phyloP scores from a whole-genome alignment of 73 alveolate genomes.

The Urostyla sp. region DNA sequence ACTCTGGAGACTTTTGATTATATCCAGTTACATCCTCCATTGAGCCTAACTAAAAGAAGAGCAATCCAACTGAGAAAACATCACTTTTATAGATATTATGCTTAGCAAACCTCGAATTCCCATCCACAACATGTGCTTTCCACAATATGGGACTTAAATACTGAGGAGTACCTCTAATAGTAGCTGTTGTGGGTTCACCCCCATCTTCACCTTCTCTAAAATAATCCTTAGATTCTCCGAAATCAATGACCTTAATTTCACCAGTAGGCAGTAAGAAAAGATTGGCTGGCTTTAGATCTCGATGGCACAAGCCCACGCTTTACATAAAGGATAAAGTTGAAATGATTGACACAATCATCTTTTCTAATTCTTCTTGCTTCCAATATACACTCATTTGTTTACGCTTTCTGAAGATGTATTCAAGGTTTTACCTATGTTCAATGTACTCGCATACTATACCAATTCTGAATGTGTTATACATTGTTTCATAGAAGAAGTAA shows the following conservation, averaged over 20 bases:
- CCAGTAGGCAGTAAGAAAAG: constrained; percentile 85
- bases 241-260: constrained; percentile 94
- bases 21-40: constrained; percentile 96
- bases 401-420: constrained; percentile 87
- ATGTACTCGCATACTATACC: constrained; percentile 91
- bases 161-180: constrained; percentile 98
- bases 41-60: constrained; percentile 89
- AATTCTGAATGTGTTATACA: constrained; percentile 84
- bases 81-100: constrained; percentile 96
- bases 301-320: constrained; percentile 92
- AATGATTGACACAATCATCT: constrained; percentile 87
- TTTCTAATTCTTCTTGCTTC: constrained; percentile 88
- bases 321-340: constrained; percentile 90
- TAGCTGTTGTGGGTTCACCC: constrained; percentile 91
- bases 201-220: constrained; percentile 94
- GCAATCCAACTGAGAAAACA: constrained; percentile 95
- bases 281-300: constrained; percentile 97
- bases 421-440: constrained; percentile 81
- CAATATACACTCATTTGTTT: constrained; percentile 74
- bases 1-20: constrained; percentile 83
- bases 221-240: constrained; percentile 96
- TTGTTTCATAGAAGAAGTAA: constrained; percentile 95
- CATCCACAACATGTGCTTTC: constrained; percentile 96
- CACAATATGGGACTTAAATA: constrained; percentile 94
- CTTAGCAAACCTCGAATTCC: constrained; percentile 93